Evolutionary conservation across 1,284 basidiomycete genomes (phyloP).

Genomic region (Rhodotorula sp.): DNA sequence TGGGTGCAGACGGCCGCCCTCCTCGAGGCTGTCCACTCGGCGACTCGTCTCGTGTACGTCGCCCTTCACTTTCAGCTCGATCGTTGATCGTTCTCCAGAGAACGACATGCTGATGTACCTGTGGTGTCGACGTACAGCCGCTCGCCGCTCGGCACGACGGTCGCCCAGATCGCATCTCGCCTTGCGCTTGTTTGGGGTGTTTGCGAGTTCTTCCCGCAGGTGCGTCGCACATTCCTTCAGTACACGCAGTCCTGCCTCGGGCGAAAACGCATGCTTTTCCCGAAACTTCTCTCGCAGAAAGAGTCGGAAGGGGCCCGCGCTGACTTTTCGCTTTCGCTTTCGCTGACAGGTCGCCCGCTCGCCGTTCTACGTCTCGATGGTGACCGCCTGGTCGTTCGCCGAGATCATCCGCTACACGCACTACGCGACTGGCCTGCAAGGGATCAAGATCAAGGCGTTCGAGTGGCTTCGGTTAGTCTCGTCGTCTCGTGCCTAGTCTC

Average conservation of each 20-base stretch:
- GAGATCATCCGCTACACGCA: conserved; percentile 90
- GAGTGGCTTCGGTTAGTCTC: conserved; percentile 52
- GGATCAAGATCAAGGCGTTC: conserved; percentile 49
- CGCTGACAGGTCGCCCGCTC: conserved; percentile 61
- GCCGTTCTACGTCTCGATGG: conserved; percentile 85
- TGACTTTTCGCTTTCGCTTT: not conserved
- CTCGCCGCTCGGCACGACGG: conserved; percentile 70
- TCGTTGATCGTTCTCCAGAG: no score
- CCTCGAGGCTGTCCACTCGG: conserved; percentile 78
- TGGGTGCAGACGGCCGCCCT: conserved; percentile 77
- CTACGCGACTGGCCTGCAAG: conserved; percentile 73
- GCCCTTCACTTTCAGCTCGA: no score
- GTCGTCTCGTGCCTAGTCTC: no score
- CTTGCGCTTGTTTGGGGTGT: conserved; percentile 86
- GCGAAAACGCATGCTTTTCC: no score
- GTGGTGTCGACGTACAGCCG: conserved; percentile 8
- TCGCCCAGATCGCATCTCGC: conserved; percentile 80
- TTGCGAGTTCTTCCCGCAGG: conserved; percentile 57
- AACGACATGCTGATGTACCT: not conserved
- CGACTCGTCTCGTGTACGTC: conserved; percentile 67
- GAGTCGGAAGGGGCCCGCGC: not conserved
- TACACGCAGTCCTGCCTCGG: no score
- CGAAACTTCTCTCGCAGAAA: no score
- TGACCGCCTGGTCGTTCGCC: conserved; percentile 87
- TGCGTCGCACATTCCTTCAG: conserved; percentile 37